Conservation (phyloP, 257 asterid genomes). For the Solanum peruvianum region DNA sequence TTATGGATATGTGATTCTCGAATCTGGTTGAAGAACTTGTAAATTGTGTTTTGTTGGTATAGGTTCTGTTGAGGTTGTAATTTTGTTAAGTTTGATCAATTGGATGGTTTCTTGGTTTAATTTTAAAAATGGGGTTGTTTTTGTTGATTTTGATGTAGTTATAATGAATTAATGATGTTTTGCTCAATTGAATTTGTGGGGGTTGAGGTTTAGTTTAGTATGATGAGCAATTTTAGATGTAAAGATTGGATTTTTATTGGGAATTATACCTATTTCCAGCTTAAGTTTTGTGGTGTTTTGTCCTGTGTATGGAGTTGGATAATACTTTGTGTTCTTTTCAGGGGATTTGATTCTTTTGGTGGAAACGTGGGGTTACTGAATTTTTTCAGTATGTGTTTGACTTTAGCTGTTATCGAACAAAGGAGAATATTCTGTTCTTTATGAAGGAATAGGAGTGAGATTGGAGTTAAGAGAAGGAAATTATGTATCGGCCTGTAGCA, state of each 20-base stretch:
- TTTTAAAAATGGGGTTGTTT: background rate
- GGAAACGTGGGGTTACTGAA: background rate
- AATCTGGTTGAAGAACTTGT: background rate
- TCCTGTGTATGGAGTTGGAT: background rate
- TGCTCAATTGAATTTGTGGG: background rate
- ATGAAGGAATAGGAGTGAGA: slow-evolving; percentile 10
- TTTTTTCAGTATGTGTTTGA: background rate
- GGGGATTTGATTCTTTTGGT: background rate
- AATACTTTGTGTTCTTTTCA: background rate
- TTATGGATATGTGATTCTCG: background rate
- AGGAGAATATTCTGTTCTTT: background rate
- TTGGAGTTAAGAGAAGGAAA: slow-evolving; percentile 16
- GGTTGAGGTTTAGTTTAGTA: background rate
- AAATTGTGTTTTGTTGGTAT: background rate
- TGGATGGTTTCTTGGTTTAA: background rate
- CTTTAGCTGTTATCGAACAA: background rate
- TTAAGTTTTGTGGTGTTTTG: background rate
- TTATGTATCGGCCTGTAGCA: slow-evolving; percentile 44
- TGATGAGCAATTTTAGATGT: background rate
- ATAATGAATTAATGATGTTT: background rate
- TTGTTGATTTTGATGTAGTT: background rate
- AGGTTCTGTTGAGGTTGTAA: background rate
- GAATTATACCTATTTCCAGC: background rate
- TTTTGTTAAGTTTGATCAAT: background rate
- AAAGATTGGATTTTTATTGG: background rate